Evolutionary conservation across 2,329 filamentous ascomycete genomes (phyloP).

Genomic region (Apiospora sp.): DNA sequence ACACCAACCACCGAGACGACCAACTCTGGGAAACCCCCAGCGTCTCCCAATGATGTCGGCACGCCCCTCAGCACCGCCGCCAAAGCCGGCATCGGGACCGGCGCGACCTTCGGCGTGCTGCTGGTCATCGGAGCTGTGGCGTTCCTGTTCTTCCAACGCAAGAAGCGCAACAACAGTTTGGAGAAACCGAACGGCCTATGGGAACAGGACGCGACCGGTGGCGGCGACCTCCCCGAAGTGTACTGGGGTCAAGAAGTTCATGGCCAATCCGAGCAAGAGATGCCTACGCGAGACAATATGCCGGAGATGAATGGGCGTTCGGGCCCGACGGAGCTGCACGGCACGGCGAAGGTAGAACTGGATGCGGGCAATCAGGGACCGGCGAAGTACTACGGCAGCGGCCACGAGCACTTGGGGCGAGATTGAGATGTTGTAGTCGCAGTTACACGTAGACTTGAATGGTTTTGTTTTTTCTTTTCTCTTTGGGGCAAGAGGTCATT

Average conservation of each 20-base stretch:
- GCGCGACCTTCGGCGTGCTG: background rate
- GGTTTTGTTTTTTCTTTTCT: too few species aligned
- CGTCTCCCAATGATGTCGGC: too few species aligned
- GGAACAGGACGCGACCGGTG: background rate
- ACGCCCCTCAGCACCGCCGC: too few species aligned
- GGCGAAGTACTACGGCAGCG: background rate
- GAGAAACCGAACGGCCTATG: background rate
- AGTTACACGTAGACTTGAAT: too few species aligned
- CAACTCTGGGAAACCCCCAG: too few species aligned
- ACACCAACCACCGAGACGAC: too few species aligned
- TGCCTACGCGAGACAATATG: background rate
- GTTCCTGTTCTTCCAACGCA: background rate
- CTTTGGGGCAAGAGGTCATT: too few species aligned
- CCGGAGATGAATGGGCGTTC: background rate
- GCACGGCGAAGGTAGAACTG: background rate
- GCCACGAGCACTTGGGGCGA: background rate
- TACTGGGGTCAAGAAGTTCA: background rate
- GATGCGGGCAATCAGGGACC: background rate
- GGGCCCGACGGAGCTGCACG: background rate
- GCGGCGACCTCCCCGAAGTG: background rate
- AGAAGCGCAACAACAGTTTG: background rate
- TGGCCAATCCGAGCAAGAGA: background rate
- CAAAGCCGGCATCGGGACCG: background rate
- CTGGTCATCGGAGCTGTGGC: background rate
- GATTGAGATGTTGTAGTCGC: background rate